Conservation (phyloP, 805 yeast species). For the Alloascoidea hylecoeti region DNA sequence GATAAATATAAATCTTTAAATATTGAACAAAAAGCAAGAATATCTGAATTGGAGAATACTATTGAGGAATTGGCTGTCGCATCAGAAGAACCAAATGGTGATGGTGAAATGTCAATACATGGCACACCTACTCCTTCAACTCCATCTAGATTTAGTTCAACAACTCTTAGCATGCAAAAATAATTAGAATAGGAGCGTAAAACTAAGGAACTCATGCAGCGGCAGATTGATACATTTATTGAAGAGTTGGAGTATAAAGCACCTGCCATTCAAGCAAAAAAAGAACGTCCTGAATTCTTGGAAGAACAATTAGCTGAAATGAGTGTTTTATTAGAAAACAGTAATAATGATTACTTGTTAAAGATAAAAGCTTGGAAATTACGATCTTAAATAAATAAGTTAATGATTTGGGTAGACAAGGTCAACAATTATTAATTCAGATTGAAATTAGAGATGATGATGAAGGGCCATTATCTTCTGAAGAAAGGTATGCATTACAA, state of each 20-base stretch:
- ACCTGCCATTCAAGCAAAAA: background rate
- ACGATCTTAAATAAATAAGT: slow-evolving; percentile 37
- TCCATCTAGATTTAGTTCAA: no score
- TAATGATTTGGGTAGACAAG: slow-evolving; percentile 67
- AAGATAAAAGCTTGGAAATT: slow-evolving; percentile 14
- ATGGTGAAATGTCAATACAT: no score
- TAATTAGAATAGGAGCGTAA: background rate
- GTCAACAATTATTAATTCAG: slow-evolving; percentile 61
- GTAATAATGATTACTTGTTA: slow-evolving; percentile 13
- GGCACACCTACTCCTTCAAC: no score
- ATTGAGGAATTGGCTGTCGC: no score
- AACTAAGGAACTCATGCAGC: background rate
- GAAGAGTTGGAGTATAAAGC: background rate
- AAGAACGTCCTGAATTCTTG: slow-evolving; percentile 1
- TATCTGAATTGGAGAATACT: slow-evolving; percentile 27
- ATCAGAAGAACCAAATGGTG: no score
- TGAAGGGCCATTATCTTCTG: slow-evolving; percentile 45
- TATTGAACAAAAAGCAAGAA: slow-evolving; percentile 20
- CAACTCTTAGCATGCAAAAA: slow-evolving; percentile 24
- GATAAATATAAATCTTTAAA: slow-evolving; percentile 22
- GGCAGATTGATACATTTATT: background rate
- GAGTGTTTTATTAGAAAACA: background rate
- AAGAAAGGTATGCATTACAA: slow-evolving; percentile 53
- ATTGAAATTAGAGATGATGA: slow-evolving; percentile 39
- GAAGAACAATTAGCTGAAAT: background rate